phyloP scores from a whole-genome alignment of 371 early-diverging fungal species.

The Mucor sp. region DNA sequence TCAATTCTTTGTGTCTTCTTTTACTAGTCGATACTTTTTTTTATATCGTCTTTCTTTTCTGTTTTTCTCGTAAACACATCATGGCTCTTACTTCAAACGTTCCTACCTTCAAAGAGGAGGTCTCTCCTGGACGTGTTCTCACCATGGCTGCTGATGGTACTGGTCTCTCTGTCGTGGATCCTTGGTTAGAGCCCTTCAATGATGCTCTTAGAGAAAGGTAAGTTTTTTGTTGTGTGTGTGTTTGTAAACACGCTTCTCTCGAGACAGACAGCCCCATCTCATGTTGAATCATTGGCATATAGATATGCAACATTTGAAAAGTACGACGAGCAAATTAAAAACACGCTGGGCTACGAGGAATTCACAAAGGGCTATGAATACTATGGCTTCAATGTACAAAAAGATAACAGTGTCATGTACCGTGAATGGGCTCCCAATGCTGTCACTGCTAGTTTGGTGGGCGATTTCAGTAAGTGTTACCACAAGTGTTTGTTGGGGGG shows the following conservation, averaged over 20 bases:
- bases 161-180: conserved; percentile 66
- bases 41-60: not conserved
- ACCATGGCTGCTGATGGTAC: conserved; percentile 59
- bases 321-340: conserved; percentile 70
- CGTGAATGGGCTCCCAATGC: conserved; percentile 96
- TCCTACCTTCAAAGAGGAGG: conserved; percentile 36
- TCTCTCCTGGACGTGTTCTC: conserved; percentile 42
- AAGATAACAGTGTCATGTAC: conserved; percentile 71
- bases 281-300: conserved; percentile 10
- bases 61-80: not conserved
- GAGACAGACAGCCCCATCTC: too few species aligned
- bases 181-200: conserved; percentile 71
- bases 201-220: conserved; percentile 66
- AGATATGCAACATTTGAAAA: conserved; percentile 59
- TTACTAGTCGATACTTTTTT: not conserved
- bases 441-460: conserved; percentile 77
- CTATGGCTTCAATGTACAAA: conserved; percentile 73
- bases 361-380: conserved; percentile 81
- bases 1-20: not conserved
- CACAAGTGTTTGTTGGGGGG: conserved; percentile 8
- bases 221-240: not conserved
- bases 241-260: not conserved
- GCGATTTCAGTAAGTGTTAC: conserved; percentile 86
- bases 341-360: conserved; percentile 73
- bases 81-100: not conserved